Conservation (phyloP, 805 yeast genomes). For the Candida chilensis region DNA sequence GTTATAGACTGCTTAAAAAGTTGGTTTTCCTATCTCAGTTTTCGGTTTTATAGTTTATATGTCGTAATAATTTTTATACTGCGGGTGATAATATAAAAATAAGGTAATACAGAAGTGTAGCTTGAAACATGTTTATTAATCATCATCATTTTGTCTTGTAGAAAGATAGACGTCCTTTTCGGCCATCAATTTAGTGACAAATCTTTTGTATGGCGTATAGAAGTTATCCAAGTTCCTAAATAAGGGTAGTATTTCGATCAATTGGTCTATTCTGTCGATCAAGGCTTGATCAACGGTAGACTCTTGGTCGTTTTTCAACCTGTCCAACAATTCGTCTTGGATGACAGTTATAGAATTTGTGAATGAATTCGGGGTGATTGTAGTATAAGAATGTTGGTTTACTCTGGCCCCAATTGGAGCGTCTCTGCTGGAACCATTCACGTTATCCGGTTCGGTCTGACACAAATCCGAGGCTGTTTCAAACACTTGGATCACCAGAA, state of each 20-base stretch:
- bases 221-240: constrained; percentile 46
- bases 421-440: background rate
- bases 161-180: constrained; percentile 24
- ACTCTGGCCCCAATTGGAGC: constrained; percentile 5
- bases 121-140: too few relatives aligned
- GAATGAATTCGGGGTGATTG: constrained; percentile 14
- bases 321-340: constrained; percentile 33
- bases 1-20: too few relatives aligned
- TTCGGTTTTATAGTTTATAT: too few relatives aligned
- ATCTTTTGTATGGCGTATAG: constrained; percentile 37
- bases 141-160: too few relatives aligned
- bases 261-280: constrained; percentile 31
- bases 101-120: too few relatives aligned
- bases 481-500: constrained; percentile 34
- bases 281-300: constrained; percentile 19
- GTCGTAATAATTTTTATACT: too few relatives aligned
- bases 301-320: constrained; percentile 19
- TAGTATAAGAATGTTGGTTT: too few relatives aligned
- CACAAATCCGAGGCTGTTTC: constrained; percentile 18
- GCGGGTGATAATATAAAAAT: too few relatives aligned
- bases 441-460: constrained; percentile 3
- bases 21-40: too few relatives aligned
- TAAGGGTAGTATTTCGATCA: constrained; percentile 39
- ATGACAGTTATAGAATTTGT: constrained; percentile 31
- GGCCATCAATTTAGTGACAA: constrained; percentile 28